phyloP scores from a whole-genome alignment of 2,329 filamentous ascomycete species.

The Aspergillus jensenii region DNA sequence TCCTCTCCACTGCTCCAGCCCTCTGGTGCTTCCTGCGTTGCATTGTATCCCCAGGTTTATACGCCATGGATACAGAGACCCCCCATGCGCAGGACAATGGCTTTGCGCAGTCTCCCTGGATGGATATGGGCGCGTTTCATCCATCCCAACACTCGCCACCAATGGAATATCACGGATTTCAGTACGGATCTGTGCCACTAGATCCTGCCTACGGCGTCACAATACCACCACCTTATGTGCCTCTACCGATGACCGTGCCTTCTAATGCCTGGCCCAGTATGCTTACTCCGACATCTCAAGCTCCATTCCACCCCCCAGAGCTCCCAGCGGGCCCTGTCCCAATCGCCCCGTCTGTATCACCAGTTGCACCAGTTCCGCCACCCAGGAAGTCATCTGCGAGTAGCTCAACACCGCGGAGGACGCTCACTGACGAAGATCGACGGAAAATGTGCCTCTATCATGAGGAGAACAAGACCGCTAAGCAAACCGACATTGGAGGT shows the following conservation, averaged over 20 bases:
- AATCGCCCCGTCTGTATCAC: slow-evolving; percentile 54
- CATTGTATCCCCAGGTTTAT: background rate
- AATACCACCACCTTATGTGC: slow-evolving; percentile 56
- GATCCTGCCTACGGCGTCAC: slow-evolving; percentile 57
- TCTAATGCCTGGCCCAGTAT: slow-evolving; percentile 75
- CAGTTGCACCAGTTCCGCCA: slow-evolving; percentile 43
- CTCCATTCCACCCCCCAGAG: slow-evolving; percentile 60
- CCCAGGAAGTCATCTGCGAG: slow-evolving; percentile 13
- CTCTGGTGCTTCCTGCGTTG: background rate
- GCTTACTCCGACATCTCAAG: slow-evolving; percentile 63
- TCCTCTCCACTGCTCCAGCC: slow-evolving; percentile 21
- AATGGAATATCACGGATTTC: slow-evolving; percentile 67
- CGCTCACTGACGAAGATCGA: slow-evolving; percentile 86
- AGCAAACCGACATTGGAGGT: slow-evolving; percentile 95
- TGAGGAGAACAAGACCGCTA: slow-evolving; percentile 82
- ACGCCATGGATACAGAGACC: slow-evolving; percentile 46
- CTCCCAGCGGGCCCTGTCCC: slow-evolving; percentile 60
- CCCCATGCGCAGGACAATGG: slow-evolving; percentile 46
- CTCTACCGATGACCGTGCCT: slow-evolving; percentile 71
- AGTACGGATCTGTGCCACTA: slow-evolving; percentile 63
- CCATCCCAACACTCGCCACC: slow-evolving; percentile 66
- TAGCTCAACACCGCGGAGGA: slow-evolving; percentile 71
- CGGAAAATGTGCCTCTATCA: slow-evolving; percentile 92
- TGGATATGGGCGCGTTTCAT: slow-evolving; percentile 45
- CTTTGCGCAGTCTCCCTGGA: slow-evolving; percentile 47